Percentiles rank a stretch among this genome's conserved stretches.
Evolutionary conservation across 225 moss, liverwort and hornwort species (phyloP).

Genomic region (Straminergon stramineum): DNA sequence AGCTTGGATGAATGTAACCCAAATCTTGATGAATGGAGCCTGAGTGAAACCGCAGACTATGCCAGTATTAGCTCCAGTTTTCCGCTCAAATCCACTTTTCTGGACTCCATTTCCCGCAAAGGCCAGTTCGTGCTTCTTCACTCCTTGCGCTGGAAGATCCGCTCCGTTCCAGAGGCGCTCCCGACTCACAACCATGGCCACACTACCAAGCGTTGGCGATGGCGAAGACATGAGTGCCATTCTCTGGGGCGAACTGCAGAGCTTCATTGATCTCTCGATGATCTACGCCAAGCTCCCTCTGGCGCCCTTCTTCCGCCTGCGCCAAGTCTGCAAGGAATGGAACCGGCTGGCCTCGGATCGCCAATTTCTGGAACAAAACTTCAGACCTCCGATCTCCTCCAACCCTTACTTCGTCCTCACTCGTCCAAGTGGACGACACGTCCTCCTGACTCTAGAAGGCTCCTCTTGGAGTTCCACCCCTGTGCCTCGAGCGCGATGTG

Average conservation of each 20-base stretch:
- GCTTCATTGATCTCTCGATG: background rate
- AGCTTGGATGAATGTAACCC: background rate
- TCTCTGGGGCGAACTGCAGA: background rate
- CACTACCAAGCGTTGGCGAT: background rate
- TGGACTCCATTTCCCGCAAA: accelerated
- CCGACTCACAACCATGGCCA: background rate
- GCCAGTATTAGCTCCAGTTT: background rate
- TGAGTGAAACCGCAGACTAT: too few relatives aligned
- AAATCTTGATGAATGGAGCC: background rate
- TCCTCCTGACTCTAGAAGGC: background rate
- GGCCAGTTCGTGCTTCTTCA: background rate
- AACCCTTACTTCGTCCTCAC: background rate
- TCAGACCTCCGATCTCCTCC: background rate
- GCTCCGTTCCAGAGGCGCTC: background rate
- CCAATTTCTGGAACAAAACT: background rate
- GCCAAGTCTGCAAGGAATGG: slow-evolving; percentile 4
- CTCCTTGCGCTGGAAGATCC: too few relatives aligned
- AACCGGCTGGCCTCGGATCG: background rate
- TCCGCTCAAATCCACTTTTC: background rate
- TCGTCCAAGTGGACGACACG: background rate
- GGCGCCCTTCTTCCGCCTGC: background rate
- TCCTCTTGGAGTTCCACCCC: background rate
- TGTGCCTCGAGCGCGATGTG: background rate
- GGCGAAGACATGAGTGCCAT: background rate
- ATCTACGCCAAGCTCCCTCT: background rate